Base-by-base conservation (phyloP, 768 basidiomycete species). In the Suillus bovinus region DNA sequence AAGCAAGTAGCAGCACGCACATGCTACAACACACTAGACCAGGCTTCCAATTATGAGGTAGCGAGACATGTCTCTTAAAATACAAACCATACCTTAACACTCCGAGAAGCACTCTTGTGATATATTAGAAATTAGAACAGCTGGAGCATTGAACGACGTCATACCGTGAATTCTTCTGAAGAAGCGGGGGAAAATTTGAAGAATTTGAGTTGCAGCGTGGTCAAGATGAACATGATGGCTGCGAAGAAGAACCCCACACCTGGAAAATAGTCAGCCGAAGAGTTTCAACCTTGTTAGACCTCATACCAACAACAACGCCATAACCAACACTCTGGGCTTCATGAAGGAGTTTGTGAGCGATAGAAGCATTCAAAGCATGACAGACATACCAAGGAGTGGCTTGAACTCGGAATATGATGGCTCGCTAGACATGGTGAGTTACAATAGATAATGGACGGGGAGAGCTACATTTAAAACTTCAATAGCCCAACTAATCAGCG, bases 161-260 rank as follows among this genome's bases (percentile, higher is more conserved):
- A n/a, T 52, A 81, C 81, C n/a, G 77, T 77, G 57, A 82, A 81
- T 61, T 83, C 81, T 61, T 83, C 82, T 17, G 81, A 82, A 2
- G 80, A 79, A 2, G 71, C 69, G 10, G 81, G 81, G 3, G 81
- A 82, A 55, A 76, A 79, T 58, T 75, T 72, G 24, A 79, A 80
- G 65, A 81, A 83, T 66, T 78, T 79, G 14, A 75, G 67, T 79
- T 82, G 82, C 5, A 84, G 69, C 20, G 71, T 68, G 1, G 82
- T 82, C 63, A 82, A 68, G 29, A 78, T 66, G 5, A 82, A 70
- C 82, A 82, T 83, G 47, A 83, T 47, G 34, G 76, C 72, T 0
- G 81, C 80, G 58, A 83, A 82, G 72, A 82, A 81, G 68, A 82
- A 82, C 0, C 82, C 82, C 49, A 82, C 80, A 41, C 82, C 81